These are phyloP conservation scores for Saksenaea vasiformis DNA, from an alignment of 371 early-diverging fungal genomes.

Conservation along the genomic window DNA sequence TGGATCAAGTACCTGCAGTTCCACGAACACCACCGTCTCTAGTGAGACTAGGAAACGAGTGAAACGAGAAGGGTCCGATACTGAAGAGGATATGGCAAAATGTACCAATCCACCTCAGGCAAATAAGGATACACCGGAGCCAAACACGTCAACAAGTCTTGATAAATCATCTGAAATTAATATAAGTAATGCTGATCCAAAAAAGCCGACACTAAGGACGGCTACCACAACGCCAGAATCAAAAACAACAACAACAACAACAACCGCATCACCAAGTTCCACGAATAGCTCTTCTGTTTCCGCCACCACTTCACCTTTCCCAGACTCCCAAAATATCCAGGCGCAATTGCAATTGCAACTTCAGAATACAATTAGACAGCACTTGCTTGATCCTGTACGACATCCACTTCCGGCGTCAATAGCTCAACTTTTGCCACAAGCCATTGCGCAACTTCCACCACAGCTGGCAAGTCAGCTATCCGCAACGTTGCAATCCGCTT, in stretches of 20 bases:
- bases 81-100: constrained; percentile 4
- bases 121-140: neutral
- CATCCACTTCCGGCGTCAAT: constrained; percentile 46
- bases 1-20: neutral
- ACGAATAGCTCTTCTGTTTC: constrained; percentile 1
- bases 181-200: neutral
- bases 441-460: constrained; percentile 49
- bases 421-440: constrained; percentile 44
- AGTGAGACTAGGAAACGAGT: constrained; percentile 14
- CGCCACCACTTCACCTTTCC: neutral
- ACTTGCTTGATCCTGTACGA: constrained; percentile 41
- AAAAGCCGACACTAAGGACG: neutral
- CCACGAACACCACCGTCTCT: neutral
- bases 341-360: constrained; percentile 34
- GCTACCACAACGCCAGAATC: constrained; percentile 2
- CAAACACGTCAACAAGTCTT: neutral
- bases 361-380: constrained; percentile 48
- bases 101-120: neutral
- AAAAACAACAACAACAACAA: constrained; percentile 4
- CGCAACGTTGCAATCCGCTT: constrained; percentile 31
- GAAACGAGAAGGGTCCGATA: constrained; percentile 20
- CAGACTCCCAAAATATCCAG: constrained; percentile 17
- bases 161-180: neutral
- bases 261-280: neutral
- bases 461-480: constrained; percentile 45